phyloP scores from a whole-genome alignment of 371 early-diverging fungal genomes.

The Mucor saturninus region DNA sequence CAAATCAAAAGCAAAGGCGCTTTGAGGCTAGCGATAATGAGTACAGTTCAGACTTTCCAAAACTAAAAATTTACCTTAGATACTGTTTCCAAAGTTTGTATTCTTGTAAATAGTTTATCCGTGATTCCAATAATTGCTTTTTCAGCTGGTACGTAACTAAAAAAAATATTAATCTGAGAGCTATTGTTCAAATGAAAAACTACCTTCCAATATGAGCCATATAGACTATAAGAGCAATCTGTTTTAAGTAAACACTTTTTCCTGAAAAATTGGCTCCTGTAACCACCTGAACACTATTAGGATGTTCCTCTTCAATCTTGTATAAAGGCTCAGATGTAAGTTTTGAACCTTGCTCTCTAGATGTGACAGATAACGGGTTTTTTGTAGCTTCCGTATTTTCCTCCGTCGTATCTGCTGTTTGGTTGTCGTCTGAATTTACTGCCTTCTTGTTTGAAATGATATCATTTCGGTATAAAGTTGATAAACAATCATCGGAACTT shows the following conservation, averaged over 20 bases:
- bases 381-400: no score
- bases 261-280: conserved; percentile 84
- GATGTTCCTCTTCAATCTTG: background rate
- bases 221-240: conserved; percentile 75
- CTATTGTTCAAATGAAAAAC: background rate
- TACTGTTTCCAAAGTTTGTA: conserved; percentile 63
- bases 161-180: conserved; percentile 47
- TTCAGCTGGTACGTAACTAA: conserved; percentile 89
- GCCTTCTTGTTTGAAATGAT: no score
- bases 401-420: no score
- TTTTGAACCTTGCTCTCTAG: background rate
- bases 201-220: conserved; percentile 85
- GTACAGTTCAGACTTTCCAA: background rate
- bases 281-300: conserved; percentile 57
- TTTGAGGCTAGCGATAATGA: conserved; percentile 54
- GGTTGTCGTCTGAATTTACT: no score
- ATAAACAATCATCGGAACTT: background rate
- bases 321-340: no score
- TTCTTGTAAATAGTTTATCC: conserved; percentile 88
- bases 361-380: background rate
- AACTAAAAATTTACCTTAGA: conserved; percentile 34
- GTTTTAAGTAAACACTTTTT: conserved; percentile 80
- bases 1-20: conserved; percentile 74
- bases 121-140: conserved; percentile 83
- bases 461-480: background rate